phyloP scores from a whole-genome alignment of 2,329 filamentous ascomycete genomes.

The Fusarium hostae region DNA sequence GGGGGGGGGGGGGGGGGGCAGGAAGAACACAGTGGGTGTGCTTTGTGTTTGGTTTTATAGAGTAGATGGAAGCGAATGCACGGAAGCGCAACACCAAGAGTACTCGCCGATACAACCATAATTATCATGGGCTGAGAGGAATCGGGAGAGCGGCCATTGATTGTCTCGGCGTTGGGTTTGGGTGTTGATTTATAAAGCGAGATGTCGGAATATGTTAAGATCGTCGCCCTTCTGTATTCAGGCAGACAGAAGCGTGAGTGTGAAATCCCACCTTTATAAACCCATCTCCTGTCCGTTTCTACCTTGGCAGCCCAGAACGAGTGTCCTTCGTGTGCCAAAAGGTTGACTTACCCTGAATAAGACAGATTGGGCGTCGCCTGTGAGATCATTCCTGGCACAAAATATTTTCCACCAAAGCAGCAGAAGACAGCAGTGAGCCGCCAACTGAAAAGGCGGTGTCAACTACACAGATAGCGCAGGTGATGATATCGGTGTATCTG shows the following conservation, averaged over 20 bases:
- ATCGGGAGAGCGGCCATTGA: not conserved
- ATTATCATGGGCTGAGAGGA: not conserved
- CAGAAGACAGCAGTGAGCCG: not conserved
- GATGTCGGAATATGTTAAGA: constrained; percentile 8
- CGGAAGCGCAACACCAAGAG: not conserved
- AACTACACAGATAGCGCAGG: not conserved
- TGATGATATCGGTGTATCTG: not conserved
- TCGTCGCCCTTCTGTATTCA: not conserved
- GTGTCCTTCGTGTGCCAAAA: not conserved
- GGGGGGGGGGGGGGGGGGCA: too few relatives aligned
- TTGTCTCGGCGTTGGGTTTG: constrained; percentile 22
- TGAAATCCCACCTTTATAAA: constrained; percentile 14
- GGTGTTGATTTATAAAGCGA: constrained; percentile 18
- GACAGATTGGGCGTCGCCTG: not conserved
- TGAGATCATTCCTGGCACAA: not conserved
- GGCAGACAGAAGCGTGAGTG: constrained; percentile 9
- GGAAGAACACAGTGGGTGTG: not conserved
- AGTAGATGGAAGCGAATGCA: not conserved
- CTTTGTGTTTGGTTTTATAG: constrained; percentile 13
- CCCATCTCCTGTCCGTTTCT: not conserved
- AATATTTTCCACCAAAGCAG: not conserved
- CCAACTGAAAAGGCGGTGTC: not conserved
- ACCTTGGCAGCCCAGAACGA: not conserved
- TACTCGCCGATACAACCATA: not conserved
- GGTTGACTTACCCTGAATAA: too few relatives aligned